Evolutionary conservation across 177 flowering plant species (phyloP), one percentile per base, ranked within the genome.

Genomic region (Telopea speciosissima): DNA sequence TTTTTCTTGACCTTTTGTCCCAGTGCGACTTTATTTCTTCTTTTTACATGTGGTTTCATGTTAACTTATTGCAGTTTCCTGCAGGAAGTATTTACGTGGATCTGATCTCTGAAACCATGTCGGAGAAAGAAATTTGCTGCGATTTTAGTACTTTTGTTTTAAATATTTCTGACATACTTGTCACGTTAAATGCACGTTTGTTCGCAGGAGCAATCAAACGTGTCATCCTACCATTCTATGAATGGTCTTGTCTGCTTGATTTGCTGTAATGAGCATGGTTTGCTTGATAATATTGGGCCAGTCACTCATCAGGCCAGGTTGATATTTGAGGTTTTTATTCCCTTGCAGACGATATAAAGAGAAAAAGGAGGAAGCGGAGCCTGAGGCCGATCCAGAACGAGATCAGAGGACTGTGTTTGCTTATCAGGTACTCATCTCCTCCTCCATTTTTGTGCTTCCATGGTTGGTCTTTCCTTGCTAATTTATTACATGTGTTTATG

Each of bases 371-470:
- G 89, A 87, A 58, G 78, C 7, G 25, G 92, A 90, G 83, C 92
- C 91, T 31, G 97, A 87, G 81, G 93, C 78, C 71, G 97, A 90
- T 81, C 97, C 97, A 67, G 97, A 94, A 79, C 79, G 98, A 36
- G 97, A 92, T 83, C 97, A 94, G 81, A 79, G 96, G 74, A 94
- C 97, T 56, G 96, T 94, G 45, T 94, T 94, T 86, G 97, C 99
- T 65, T 94, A 90, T 82, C 99, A 92, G 97, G 99, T 88, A 49
- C 19, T 49, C 73, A 23, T 40, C 14, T 33, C 63, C 26, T 61
- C 62, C 24, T 17, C 60, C 68, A 5, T 36, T 31, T 28, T 45
- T 58, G 23, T 58, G 61, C 19, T 44, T 44, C 10, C 54, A 49
- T 49, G 54, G 3, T 49, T 49, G 19, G 54, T 49, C 19, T 16